Conservation (phyloP, 805 yeast genomes). For the Isabelozyma pseudorhagii region DNA sequence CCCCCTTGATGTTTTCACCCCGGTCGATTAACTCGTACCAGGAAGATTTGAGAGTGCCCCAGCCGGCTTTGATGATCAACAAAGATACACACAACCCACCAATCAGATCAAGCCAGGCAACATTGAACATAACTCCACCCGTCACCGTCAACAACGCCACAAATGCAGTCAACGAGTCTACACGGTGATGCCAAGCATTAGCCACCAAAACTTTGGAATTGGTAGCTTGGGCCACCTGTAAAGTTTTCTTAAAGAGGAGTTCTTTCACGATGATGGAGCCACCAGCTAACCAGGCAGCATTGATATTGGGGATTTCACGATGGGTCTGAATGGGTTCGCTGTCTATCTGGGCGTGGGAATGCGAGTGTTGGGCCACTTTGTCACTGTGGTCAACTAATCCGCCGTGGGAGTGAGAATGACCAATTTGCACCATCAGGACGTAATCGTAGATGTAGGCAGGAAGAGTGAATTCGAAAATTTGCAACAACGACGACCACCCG, state of each 20-base stretch:
- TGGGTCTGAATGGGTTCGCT: constrained; percentile 35
- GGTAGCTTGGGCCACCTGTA: constrained; percentile 69
- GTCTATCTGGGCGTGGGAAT: constrained; percentile 27
- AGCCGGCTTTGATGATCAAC: constrained; percentile 81
- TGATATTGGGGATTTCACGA: constrained; percentile 50
- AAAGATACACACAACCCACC: constrained; percentile 88
- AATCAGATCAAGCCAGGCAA: constrained; percentile 84
- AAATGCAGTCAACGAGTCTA: constrained; percentile 85
- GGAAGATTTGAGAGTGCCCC: constrained; percentile 66
- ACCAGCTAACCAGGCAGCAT: constrained; percentile 95
- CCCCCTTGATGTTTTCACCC: constrained; percentile 52
- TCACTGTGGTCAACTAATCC: constrained; percentile 12
- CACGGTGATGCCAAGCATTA: constrained; percentile 98
- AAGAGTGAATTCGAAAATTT: constrained; percentile 62
- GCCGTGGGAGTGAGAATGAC: constrained; percentile 53
- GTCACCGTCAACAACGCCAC: constrained; percentile 89
- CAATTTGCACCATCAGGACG: constrained; percentile 44
- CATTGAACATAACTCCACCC: constrained; percentile 72
- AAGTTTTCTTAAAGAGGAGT: constrained; percentile 80
- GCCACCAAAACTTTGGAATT: constrained; percentile 91
- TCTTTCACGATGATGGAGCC: constrained; percentile 87
- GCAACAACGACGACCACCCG: constrained; percentile 78
- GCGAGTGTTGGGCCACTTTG: constrained; percentile 7
- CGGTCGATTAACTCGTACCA: constrained; percentile 76
- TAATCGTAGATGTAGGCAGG: constrained; percentile 61